A percentile compares a stretch with the other conserved stretches of the same genome.
These are phyloP conservation scores for Tricholoma matsutake DNA, from an alignment of 768 basidiomycete species.

Conservation along the genomic window DNA sequence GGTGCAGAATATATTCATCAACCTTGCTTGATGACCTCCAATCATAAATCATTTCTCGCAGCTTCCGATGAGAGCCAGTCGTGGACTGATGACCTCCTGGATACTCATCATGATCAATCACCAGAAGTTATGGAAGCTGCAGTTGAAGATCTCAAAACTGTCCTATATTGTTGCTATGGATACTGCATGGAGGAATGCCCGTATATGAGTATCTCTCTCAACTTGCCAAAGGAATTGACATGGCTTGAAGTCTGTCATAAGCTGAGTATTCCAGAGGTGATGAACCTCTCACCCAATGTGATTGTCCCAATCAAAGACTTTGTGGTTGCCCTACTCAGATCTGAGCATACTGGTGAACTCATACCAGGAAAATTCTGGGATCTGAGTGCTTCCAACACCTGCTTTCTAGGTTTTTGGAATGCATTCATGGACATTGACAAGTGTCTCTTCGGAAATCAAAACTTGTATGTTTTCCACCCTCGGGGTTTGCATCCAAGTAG, in stretches of 20 bases:
- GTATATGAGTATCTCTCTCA: neutral
- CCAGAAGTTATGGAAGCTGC: neutral
- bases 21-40: neutral
- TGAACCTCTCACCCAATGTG: neutral
- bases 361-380: constrained; percentile 1
- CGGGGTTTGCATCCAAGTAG: neutral
- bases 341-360: neutral
- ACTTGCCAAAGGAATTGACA: neutral
- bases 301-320: neutral
- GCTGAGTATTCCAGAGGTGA: neutral
- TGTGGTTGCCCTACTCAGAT: neutral
- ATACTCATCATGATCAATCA: neutral
- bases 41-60: neutral
- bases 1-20: neutral
- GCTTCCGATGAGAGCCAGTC: neutral
- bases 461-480: neutral
- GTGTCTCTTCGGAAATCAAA: neutral
- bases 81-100: neutral
- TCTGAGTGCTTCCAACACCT: neutral
- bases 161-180: neutral
- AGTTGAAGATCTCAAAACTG: constrained; percentile 4
- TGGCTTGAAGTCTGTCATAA: constrained; percentile 1
- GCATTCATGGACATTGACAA: neutral
- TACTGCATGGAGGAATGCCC: neutral
- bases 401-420: neutral